A percentile compares a stretch with the other conserved stretches of the same genome.
Conservation (phyloP, 169 alveolate genomes). For the Cryptosporidium meleagridis region DNA sequence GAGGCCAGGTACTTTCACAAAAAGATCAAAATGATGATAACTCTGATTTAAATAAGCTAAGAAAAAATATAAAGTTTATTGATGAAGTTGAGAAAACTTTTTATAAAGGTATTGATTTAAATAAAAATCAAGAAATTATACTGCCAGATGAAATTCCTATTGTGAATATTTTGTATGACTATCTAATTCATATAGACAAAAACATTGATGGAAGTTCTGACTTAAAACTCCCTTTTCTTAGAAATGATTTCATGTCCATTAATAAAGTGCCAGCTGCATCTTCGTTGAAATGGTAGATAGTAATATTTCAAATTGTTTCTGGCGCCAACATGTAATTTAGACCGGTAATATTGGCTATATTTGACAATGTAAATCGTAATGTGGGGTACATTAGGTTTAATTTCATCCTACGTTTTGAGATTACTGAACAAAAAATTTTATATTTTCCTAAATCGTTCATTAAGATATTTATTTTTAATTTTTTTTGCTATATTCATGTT, state of each 20-base stretch:
- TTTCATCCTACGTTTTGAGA: background rate
- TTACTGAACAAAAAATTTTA: background rate
- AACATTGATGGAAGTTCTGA: background rate
- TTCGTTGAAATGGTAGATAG: slow-evolving; percentile 48
- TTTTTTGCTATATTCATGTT: background rate
- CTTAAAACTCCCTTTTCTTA: slow-evolving; percentile 17
- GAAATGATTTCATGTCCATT: slow-evolving; percentile 34
- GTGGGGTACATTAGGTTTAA: background rate
- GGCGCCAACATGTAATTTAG: slow-evolving; percentile 18
- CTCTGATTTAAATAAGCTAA: slow-evolving; percentile 69
- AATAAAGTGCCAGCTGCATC: background rate
- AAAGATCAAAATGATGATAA: background rate
- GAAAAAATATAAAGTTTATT: slow-evolving; percentile 71
- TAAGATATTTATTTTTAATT: background rate
- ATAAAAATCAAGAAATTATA: background rate
- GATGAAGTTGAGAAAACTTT: slow-evolving; percentile 42
- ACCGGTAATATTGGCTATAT: slow-evolving; percentile 34
- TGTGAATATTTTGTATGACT: slow-evolving; percentile 18
- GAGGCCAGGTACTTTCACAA: slow-evolving; percentile 84
- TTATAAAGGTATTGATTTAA: slow-evolving; percentile 8
- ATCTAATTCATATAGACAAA: slow-evolving; percentile 29
- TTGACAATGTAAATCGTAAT: background rate
- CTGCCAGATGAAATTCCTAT: slow-evolving; percentile 41
- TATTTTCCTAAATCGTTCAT: background rate
- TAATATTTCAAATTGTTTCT: background rate